Percentiles rank a stretch among this genome's conserved stretches.
Evolutionary conservation across 805 yeast genomes (phyloP).

Genomic region (Saccharomyces mikatae): DNA sequence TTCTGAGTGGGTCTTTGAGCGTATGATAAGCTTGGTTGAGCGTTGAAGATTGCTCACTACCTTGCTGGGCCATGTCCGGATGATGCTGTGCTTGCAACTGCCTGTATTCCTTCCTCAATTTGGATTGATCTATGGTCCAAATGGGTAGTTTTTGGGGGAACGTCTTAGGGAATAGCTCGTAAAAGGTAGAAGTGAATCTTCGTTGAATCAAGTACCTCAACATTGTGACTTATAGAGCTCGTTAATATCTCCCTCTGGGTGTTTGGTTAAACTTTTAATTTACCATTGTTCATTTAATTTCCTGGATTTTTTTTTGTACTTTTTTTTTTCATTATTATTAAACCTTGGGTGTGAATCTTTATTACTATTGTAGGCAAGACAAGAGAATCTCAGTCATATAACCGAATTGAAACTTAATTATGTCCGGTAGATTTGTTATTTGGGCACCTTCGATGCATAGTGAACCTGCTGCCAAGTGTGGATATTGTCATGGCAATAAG

Average conservation of each 20-base stretch:
- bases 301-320: neutral
- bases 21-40: constrained; percentile 75
- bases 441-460: constrained; percentile 39
- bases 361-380: neutral
- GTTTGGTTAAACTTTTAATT: neutral
- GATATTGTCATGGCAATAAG: constrained; percentile 59
- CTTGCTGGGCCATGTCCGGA: constrained; percentile 53
- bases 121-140: constrained; percentile 48
- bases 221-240: neutral
- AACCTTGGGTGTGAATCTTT: neutral
- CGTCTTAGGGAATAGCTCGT: constrained; percentile 65
- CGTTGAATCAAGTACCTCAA: neutral
- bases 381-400: neutral
- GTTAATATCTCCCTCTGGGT: neutral
- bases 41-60: constrained; percentile 35
- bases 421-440: constrained; percentile 30
- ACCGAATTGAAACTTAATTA: constrained; percentile 5
- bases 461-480: constrained; percentile 44
- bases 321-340: neutral
- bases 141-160: constrained; percentile 64
- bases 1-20: constrained; percentile 55
- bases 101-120: constrained; percentile 68
- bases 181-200: constrained; percentile 35
- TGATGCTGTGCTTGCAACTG: constrained; percentile 64
- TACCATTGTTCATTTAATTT: neutral